These are phyloP conservation scores for Shiraia bambusicola DNA, from an alignment of 2,329 filamentous ascomycete genomes.

Conservation along the genomic window DNA sequence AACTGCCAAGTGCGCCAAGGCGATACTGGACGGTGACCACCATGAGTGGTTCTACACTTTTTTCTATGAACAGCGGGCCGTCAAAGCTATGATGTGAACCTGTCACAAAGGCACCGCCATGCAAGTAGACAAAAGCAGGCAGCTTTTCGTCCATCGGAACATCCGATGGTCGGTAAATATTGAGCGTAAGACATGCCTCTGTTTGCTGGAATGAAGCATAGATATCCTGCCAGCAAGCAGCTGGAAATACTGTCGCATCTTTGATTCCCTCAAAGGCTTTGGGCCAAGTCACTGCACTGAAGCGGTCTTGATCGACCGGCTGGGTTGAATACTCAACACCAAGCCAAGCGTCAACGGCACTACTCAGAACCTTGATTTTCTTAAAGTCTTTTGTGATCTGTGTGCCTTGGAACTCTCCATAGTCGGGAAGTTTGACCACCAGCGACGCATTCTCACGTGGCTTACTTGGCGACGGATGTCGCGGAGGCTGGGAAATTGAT, in stretches of 20 bases:
- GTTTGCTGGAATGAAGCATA: conserved; percentile 32
- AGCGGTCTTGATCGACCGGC: conserved; percentile 45
- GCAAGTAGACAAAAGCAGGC: conserved; percentile 35
- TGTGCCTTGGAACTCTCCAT: conserved; percentile 47
- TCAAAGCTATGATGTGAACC: conserved; percentile 38
- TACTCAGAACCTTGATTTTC: conserved; percentile 33
- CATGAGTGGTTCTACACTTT: conserved; percentile 34
- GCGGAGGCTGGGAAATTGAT: too few species aligned
- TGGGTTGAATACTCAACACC: conserved; percentile 52
- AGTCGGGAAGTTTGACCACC: conserved; percentile 41
- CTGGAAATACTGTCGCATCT: conserved; percentile 45
- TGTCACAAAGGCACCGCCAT: conserved; percentile 34
- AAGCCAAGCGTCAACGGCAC: conserved; percentile 51
- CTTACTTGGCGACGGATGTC: too few species aligned
- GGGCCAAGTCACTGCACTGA: conserved; percentile 47
- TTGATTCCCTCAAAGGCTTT: conserved; percentile 45
- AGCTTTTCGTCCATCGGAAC: conserved; percentile 30
- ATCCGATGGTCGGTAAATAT: conserved; percentile 33
- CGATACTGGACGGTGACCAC: conserved; percentile 41
- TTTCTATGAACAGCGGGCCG: conserved; percentile 36
- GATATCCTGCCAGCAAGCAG: conserved; percentile 48
- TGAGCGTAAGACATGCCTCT: conserved; percentile 40
- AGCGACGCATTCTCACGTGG: conserved; percentile 14
- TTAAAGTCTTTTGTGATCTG: conserved; percentile 40
- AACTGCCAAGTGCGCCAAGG: conserved; percentile 36